A percentile compares a stretch with the other conserved stretches of the same genome.
These are phyloP conservation scores for Mangifera indica DNA, from an alignment of 345 rosid species.

Conservation along the genomic window DNA sequence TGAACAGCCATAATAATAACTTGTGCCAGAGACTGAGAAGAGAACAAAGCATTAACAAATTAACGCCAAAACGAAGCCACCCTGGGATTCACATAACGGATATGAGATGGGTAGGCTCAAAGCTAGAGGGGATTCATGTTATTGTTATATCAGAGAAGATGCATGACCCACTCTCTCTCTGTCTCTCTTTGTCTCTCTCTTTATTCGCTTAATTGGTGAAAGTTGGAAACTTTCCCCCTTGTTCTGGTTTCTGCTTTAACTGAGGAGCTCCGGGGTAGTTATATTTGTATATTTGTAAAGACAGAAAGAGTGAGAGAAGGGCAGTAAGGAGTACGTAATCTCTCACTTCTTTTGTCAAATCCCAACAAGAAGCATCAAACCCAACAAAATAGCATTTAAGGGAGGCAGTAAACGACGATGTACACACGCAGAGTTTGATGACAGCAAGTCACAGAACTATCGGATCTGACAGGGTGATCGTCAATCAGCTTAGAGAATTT, in stretches of 20 bases:
- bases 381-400: constrained; percentile 18
- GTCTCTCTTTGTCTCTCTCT: background rate
- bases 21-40: constrained; percentile 1
- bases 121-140: constrained; percentile 22
- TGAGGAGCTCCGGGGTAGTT: constrained; percentile 10
- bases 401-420: constrained; percentile 38
- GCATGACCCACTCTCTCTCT: constrained; percentile 30
- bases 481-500: background rate
- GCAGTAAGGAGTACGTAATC: no score
- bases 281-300: background rate
- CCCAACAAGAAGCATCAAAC: background rate
- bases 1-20: constrained; percentile 37
- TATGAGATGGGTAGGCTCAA: constrained; percentile 21
- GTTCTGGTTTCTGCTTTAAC: constrained; percentile 12
- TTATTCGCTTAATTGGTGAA: background rate
- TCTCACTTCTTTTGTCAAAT: no score
- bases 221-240: no score
- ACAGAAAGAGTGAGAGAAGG: no score
- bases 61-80: no score
- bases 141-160: constrained; percentile 36
- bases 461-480: no score
- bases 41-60: background rate
- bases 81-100: constrained; percentile 22
- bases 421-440: constrained; percentile 44
- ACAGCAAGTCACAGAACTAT: constrained; percentile 24